Base-by-base conservation (phyloP, 2,329 filamentous ascomycete genomes). In the Aspergillus novofumigatus region DNA sequence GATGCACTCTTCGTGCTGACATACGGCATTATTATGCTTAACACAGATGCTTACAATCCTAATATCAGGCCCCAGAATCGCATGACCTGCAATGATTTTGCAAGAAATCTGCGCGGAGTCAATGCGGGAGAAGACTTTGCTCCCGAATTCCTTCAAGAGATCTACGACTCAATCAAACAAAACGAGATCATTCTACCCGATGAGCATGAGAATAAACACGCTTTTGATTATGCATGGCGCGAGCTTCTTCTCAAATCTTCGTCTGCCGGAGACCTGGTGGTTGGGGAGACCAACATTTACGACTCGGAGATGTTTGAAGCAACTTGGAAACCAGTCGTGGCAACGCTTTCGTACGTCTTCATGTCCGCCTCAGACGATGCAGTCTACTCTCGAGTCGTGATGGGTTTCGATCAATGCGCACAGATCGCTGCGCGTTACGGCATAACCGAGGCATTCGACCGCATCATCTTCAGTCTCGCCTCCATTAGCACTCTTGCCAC, bases 341-440 rank as follows among this genome's bases (percentile, higher is more conserved):
- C 94, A 3, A 97, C 95, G 0, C 79, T 99, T 54, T 95, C 94
- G 11, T 99, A 97, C 70, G 94, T 99, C 3, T 99, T 99, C 78
- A 96, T 97, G 88, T 97, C 93, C 38, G 95, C 95, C 17, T 96
- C 92, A 0, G 95, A 99, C 69, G 94, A 99, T 72, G 86, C 93
- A 0, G 94, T 99, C 3, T 99, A 96, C 71, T 91, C 91, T 38
- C 86, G 94, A 58, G 90, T 99, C 20, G 91, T 97, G 28, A 90
- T 90, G 50, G 94, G 94, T 1, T 99, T 99, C 68, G 91, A 96
- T 66, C 93, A 99, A 73, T 97, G 93, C 72, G 92, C 94, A 20
- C 88, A 91, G 58, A 96, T 99, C 63, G 93, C 94, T 5, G 87
- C 91, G 7, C 90, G 86, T 68, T 93, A 97, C 73, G 84, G 84